Base-by-base conservation (phyloP, 768 basidiomycete species). In the Leccinum boreale region DNA sequence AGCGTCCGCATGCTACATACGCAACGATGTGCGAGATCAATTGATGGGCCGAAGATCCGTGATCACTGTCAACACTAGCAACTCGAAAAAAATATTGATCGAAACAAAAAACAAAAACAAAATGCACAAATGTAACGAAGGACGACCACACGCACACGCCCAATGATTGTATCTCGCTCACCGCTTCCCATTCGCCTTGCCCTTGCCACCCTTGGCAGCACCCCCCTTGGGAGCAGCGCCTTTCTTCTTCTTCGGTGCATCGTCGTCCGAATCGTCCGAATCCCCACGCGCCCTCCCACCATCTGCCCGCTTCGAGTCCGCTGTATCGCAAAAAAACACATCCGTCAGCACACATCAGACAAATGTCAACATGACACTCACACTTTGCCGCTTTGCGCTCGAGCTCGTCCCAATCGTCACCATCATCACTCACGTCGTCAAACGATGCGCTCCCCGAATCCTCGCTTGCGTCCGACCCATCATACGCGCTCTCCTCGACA, bases 341-440 rank as follows among this genome's bases (percentile, higher is more conserved):
- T 60, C 56, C 57, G 42, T 12, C 9, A 53, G 14, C 56, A 52
- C 11, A 33, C 21, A 21, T 53, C 5, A 46, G 24, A n/a, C 4
- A n/a, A 9, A 53, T 0, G 19, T 1, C 26, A 8, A 28, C 17
- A n/a, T 3, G 19, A 35, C 44, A 58, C 78, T 65, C 67, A 91
- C 86, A 89, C 80, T 89, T 90, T 8, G 92, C 92, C 7, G 94
- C 94, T 71, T 94, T 95, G 47, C 84, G 79, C 74, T 97, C 95
- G 35, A 97, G 78, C 72, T 94, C 93, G 67, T 97, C 95, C 96
- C 96, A 99, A 65, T 96, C 94, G 54, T 95, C 92, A 10, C 94
- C 87, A 55, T 87, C 85, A 53, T 89, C 86, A 58, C 87, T 89
- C 26, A 79, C 83, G 14, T 77, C 79, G 6, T 74, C 80, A 45